phyloP scores from a whole-genome alignment of 306 rosid genomes.

The Ormosia semicastrata region DNA sequence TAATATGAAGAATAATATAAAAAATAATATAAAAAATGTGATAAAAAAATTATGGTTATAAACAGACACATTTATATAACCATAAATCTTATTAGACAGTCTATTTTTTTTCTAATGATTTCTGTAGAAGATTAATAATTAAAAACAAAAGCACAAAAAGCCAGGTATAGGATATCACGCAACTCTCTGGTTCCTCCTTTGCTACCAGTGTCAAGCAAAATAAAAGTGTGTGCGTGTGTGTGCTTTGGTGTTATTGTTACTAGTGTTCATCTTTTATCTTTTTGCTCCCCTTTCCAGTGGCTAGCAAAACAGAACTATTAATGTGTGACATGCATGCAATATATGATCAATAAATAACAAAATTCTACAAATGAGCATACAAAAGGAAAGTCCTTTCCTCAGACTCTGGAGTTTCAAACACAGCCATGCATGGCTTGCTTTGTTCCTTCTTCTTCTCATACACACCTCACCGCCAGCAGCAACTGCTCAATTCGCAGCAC shows the following conservation, averaged over 20 bases:
- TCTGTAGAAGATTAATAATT: background rate
- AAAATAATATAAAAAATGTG: no score
- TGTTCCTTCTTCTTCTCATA: background rate
- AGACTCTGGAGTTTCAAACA: background rate
- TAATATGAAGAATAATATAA: no score
- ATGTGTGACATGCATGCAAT: conserved; percentile 3
- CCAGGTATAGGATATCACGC: background rate
- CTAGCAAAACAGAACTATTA: background rate
- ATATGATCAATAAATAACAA: background rate
- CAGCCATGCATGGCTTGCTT: background rate
- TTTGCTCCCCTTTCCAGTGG: background rate
- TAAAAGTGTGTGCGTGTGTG: background rate
- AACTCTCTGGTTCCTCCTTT: background rate
- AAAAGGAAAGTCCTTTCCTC: background rate
- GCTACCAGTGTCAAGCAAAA: background rate
- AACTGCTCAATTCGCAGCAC: conserved; percentile 26
- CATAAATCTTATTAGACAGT: background rate
- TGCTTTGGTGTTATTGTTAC: background rate
- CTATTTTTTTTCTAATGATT: background rate
- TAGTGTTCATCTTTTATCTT: background rate
- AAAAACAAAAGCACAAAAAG: background rate
- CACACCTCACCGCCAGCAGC: conserved; percentile 3
- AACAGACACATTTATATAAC: background rate
- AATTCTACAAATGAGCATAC: background rate
- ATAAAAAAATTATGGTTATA: no score